Percentiles rank a stretch among this genome's conserved stretches.
Evolutionary conservation across 345 rosid genomes (phyloP).

Genomic region (Pseudoturritis turrita): DNA sequence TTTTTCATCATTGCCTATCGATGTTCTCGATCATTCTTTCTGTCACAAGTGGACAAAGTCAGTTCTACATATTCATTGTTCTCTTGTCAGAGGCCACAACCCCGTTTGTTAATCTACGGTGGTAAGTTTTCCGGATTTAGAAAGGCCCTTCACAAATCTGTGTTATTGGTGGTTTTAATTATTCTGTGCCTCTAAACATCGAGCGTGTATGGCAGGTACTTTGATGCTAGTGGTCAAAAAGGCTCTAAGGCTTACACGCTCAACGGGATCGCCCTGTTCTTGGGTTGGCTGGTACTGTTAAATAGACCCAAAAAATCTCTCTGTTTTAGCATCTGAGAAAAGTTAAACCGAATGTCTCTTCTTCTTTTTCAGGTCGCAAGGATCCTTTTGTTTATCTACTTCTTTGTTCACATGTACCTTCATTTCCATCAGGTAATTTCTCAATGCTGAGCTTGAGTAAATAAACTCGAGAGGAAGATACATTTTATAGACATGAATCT

Average conservation of each 20-base stretch:
- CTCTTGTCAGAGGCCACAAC: conserved; percentile 76
- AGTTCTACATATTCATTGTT: conserved; percentile 75
- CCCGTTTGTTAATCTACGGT: conserved; percentile 78
- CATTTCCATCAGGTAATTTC: conserved; percentile 70
- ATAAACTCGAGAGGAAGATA: neutral
- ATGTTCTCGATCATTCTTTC: conserved; percentile 63
- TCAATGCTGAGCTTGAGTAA: neutral
- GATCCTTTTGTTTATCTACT: conserved; percentile 61
- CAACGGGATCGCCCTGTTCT: conserved; percentile 71
- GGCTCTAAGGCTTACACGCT: conserved; percentile 48
- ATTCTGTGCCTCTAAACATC: neutral
- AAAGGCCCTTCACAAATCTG: neutral
- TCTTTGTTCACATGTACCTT: conserved; percentile 52
- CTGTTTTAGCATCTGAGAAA: neutral
- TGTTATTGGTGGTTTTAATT: neutral
- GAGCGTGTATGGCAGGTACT: conserved; percentile 45
- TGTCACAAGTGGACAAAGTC: conserved; percentile 68
- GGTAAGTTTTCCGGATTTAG: conserved; percentile 38
- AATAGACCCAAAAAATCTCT: neutral
- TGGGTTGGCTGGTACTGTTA: conserved; percentile 81
- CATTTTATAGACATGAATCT: neutral
- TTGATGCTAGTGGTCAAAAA: conserved; percentile 72
- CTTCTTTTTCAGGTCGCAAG: conserved; percentile 55
- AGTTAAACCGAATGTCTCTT: neutral
- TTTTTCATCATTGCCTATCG: conserved; percentile 73